These are phyloP conservation scores for Trichoderma harzianum DNA, from an alignment of 2,329 filamentous ascomycete species.

Conservation along the genomic window DNA sequence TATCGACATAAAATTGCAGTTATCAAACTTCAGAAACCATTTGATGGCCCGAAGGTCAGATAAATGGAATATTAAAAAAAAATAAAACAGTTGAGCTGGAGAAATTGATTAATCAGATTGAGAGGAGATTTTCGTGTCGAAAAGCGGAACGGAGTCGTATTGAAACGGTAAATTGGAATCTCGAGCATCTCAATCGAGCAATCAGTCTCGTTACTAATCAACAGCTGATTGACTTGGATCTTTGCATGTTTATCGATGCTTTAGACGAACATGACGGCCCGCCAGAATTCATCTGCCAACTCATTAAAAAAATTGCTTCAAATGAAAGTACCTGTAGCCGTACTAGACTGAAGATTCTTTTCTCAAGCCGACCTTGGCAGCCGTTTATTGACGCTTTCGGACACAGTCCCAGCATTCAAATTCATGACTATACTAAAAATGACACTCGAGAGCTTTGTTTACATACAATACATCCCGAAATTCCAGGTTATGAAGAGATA, in stretches of 20 bases:
- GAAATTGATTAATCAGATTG: no score
- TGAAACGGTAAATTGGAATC: not conserved
- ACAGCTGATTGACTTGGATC: not conserved
- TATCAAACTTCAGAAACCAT: not conserved
- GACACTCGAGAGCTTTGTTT: not conserved
- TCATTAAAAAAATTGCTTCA: no score
- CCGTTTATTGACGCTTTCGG: not conserved
- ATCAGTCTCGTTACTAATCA: not conserved
- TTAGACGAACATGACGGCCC: slow-evolving; percentile 11
- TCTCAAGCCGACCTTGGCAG: not conserved
- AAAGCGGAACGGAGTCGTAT: not conserved
- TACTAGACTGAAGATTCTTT: not conserved
- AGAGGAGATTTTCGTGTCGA: not conserved
- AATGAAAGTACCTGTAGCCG: no score
- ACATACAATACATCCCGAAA: not conserved
- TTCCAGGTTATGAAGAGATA: not conserved
- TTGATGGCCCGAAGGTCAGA: not conserved
- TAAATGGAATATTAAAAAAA: no score
- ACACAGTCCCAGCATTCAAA: not conserved
- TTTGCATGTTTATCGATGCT: slow-evolving; percentile 9
- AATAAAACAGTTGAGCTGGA: no score
- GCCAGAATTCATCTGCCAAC: not conserved
- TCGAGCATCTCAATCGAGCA: not conserved
- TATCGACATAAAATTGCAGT: not conserved
- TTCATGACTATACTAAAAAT: not conserved